phyloP scores from a whole-genome alignment of 306 rosid genomes.

The Datisca glomerata region DNA sequence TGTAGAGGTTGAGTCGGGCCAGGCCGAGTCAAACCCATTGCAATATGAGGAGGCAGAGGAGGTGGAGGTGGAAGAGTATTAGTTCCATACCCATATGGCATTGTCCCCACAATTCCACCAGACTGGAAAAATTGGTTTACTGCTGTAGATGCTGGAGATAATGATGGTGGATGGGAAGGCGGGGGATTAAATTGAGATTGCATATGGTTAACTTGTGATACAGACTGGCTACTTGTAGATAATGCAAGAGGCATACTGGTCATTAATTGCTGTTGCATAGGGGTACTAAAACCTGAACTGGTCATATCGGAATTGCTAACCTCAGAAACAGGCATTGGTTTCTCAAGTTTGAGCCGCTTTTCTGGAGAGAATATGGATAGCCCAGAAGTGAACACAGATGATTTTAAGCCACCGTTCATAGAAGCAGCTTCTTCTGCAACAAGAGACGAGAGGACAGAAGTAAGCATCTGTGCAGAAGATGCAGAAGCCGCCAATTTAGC shows the following conservation, averaged over 20 bases:
- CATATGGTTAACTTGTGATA: constrained; percentile 40
- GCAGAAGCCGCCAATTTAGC: constrained; percentile 92
- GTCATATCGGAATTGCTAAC: constrained; percentile 35
- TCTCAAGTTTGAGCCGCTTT: constrained; percentile 70
- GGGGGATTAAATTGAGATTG: constrained; percentile 39
- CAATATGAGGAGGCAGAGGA: constrained; percentile 56
- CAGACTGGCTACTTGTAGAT: constrained; percentile 29
- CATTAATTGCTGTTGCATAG: constrained; percentile 34
- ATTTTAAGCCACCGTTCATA: constrained; percentile 32
- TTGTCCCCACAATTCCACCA: constrained; percentile 41
- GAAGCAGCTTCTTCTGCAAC: constrained; percentile 96
- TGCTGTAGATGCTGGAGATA: constrained; percentile 34
- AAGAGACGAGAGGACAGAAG: constrained; percentile 77
- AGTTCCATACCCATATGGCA: constrained; percentile 57
- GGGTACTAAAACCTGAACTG: constrained; percentile 29
- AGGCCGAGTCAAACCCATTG: constrained; percentile 50
- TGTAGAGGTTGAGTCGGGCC: constrained; percentile 35
- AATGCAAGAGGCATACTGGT: constrained; percentile 24
- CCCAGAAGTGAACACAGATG: constrained; percentile 42
- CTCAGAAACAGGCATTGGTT: constrained; percentile 36
- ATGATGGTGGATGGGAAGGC: constrained; percentile 33
- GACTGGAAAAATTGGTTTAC: constrained; percentile 53
- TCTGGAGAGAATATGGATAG: constrained; percentile 46
- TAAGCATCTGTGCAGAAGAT: constrained; percentile 86
- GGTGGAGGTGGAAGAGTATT: constrained; percentile 67